These are phyloP conservation scores for Venturia pyrina DNA, from an alignment of 2,329 filamentous ascomycete genomes.

Conservation along the genomic window DNA sequence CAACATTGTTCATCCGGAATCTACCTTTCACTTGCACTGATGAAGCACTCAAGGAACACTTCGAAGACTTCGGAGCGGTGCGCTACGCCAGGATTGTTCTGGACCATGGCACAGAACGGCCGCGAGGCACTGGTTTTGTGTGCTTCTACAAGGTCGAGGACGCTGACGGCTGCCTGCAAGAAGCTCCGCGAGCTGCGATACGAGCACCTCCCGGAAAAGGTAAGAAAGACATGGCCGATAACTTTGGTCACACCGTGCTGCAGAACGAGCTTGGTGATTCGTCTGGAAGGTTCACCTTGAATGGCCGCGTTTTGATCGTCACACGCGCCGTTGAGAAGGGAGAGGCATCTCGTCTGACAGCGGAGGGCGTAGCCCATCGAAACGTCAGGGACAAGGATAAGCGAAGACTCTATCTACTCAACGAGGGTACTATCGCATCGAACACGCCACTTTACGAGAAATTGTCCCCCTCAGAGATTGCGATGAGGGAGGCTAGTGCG, in stretches of 20 bases:
- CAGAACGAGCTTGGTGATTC: conserved; percentile 78
- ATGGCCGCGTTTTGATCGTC: conserved; percentile 78
- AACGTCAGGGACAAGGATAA: conserved; percentile 74
- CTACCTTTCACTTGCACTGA: conserved; percentile 83
- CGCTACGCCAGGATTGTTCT: conserved; percentile 88
- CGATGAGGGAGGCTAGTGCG: conserved; percentile 77
- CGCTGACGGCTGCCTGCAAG: conserved; percentile 64
- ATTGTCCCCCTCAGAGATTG: conserved; percentile 68
- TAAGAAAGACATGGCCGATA: conserved; percentile 17
- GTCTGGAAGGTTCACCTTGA: conserved; percentile 77
- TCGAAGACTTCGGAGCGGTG: conserved; percentile 75
- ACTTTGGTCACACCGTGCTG: conserved; percentile 69
- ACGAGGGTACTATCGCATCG: conserved; percentile 73
- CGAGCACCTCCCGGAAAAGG: conserved; percentile 21
- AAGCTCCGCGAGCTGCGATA: conserved; percentile 49
- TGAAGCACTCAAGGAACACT: conserved; percentile 73
- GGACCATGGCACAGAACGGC: conserved; percentile 73
- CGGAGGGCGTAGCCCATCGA: conserved; percentile 52
- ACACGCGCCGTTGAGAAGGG: conserved; percentile 75
- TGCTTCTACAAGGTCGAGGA: conserved; percentile 76
- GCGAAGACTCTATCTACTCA: conserved; percentile 75
- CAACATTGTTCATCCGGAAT: conserved; percentile 87
- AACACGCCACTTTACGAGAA: conserved; percentile 67
- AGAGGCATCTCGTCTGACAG: conserved; percentile 66
- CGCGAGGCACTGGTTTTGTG: conserved; percentile 88